Evolutionary conservation across 2,329 filamentous ascomycete genomes (phyloP), one percentile per base, ranked within the genome.

Genomic region (Colletotrichum chlorophyti): DNA sequence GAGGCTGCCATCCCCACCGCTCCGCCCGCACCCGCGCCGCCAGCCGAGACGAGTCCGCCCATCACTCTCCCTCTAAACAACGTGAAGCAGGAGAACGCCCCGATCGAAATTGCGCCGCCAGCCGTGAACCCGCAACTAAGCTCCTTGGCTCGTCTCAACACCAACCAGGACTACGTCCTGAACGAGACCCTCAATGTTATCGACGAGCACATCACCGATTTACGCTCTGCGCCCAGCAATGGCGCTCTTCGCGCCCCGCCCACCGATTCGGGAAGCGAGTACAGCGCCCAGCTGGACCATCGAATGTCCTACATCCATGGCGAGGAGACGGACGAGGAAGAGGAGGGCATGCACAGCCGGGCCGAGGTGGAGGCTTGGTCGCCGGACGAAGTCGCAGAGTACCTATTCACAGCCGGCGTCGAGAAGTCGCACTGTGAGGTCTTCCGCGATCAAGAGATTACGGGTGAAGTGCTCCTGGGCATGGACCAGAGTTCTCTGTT

Each of bases 401-500:
- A 96, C 70, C 80, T 99, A 35, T 93, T 95, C 65, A 90, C 90
- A 2, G 79, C 87, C 4, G 93, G 93, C 6, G 90, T 98, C 7
- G 94, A 98, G 71, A 87, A 89, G 67, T 88, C 88, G 65, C 94
- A 98, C 66, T 99, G 95, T 70, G 90, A 96, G 64, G 91, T 98
- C 3, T 99, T 99, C 68, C 83, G 89, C 65, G 93, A 98, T 68
- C 94, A 99, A 73, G 95, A 99, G 72, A 98, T 99, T 57, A 89
- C 91, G 2, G 95, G 95, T 45, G 93, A 98, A 67, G 94, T 98
- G 4, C 77, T 99, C 34, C 77, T 99, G 49, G 91, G 91, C 50
- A 96, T 98, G 91, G 93, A 97, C 67, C 94, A 97, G 76, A 91
- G 91, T 55, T 96, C 95, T 34, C 82, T 98, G 14, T 96, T 97